phyloP scores from a whole-genome alignment of 148 eudicot species.

The Silene uniflora region DNA sequence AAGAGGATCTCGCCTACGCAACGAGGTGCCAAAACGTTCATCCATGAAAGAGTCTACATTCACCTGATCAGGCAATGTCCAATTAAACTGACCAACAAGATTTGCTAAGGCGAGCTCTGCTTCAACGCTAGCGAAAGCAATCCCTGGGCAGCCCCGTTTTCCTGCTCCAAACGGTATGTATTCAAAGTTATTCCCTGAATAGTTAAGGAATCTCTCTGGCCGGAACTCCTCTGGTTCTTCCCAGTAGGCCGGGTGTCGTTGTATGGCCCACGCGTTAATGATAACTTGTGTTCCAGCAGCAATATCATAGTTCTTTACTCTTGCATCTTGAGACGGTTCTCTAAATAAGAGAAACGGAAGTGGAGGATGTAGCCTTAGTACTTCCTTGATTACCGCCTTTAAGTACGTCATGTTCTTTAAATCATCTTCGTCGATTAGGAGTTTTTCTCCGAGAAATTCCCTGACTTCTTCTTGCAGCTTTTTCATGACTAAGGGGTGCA shows the following conservation, averaged over 20 bases:
- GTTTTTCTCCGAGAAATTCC: background rate
- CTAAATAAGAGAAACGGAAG: too few species aligned
- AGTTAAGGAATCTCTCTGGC: background rate
- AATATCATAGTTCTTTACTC: too few species aligned
- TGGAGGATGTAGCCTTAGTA: too few species aligned
- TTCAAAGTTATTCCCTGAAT: constrained; percentile 2
- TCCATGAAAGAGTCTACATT: background rate
- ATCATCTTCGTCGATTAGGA: background rate
- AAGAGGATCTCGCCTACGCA: background rate
- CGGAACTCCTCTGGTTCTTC: too few species aligned
- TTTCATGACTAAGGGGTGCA: constrained; percentile 19
- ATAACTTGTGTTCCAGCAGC: too few species aligned
- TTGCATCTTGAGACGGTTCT: too few species aligned
- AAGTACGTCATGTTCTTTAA: too few species aligned
- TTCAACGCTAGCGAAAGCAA: background rate
- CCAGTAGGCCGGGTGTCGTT: too few species aligned
- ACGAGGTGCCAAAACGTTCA: background rate
- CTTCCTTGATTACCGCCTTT: too few species aligned
- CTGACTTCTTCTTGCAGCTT: constrained; percentile 11
- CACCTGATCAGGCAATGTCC: constrained; percentile 4
- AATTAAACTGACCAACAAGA: constrained; percentile 14
- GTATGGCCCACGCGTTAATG: too few species aligned
- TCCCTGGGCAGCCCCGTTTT: constrained; percentile 7
- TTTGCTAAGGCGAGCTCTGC: constrained; percentile 11
- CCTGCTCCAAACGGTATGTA: constrained; percentile 7